These are phyloP conservation scores for Nematocida sp. DNA, from an alignment of 371 early-diverging fungal species.

Conservation along the genomic window DNA sequence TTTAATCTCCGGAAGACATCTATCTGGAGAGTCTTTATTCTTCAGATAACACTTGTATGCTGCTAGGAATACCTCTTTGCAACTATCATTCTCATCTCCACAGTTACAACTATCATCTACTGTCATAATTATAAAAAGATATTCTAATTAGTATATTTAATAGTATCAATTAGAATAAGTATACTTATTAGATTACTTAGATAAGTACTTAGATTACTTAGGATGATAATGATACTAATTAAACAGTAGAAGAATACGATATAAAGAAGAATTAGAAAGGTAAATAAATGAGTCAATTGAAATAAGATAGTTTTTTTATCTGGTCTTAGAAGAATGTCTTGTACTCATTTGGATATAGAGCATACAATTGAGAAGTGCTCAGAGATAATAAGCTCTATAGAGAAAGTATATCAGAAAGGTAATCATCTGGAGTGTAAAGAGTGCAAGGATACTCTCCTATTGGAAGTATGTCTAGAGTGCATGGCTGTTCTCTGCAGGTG, in stretches of 20 bases:
- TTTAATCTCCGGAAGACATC: background rate
- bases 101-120: background rate
- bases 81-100: background rate
- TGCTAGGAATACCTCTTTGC: constrained; percentile 12
- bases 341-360: constrained; percentile 38
- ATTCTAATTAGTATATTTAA: background rate
- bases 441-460: background rate
- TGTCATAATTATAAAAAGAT: background rate
- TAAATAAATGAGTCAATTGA: no score
- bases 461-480: constrained; percentile 35
- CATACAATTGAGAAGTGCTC: constrained; percentile 18
- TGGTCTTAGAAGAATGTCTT: no score
- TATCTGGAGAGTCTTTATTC: background rate
- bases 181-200: background rate
- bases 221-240: constrained; percentile 15
- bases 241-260: constrained; percentile 4
- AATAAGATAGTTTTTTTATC: no score
- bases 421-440: background rate
- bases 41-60: constrained; percentile 46
- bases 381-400: constrained; percentile 1
- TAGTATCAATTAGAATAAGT: background rate
- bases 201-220: background rate
- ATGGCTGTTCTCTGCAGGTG: background rate
- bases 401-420: background rate
- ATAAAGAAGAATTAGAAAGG: no score